phyloP scores from a whole-genome alignment of 192 early-diverging fungal genomes.

The Coemansia sp. region DNA sequence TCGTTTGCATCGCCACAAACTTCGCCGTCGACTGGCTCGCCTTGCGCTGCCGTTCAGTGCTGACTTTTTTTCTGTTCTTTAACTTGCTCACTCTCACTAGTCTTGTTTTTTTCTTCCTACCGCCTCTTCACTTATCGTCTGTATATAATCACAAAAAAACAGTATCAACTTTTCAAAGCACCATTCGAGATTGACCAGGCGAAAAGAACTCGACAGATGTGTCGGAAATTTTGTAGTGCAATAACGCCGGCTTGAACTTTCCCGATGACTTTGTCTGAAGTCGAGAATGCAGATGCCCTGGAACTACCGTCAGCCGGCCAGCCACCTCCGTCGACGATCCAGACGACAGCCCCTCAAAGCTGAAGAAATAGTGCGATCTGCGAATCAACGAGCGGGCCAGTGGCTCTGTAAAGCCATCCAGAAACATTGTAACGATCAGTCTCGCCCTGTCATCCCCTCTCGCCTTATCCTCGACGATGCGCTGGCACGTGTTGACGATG shows the following conservation, averaged over 20 bases:
- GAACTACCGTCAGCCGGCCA: conserved; percentile 43
- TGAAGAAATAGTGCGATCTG: conserved; percentile 32
- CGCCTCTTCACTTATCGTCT: neutral
- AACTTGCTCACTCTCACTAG: neutral
- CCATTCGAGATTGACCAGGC: conserved; percentile 47
- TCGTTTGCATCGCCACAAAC: conserved; percentile 25
- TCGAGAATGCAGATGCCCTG: conserved; percentile 40
- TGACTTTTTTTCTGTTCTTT: neutral
- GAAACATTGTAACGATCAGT: conserved; percentile 27
- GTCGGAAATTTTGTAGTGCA: conserved; percentile 43
- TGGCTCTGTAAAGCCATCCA: conserved; percentile 31
- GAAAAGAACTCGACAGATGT: conserved; percentile 48
- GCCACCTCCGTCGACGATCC: conserved; percentile 43
- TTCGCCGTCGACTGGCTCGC: neutral
- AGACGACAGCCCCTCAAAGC: conserved; percentile 29
- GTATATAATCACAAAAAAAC: conserved; percentile 8
- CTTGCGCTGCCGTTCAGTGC: neutral
- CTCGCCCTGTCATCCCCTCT: neutral
- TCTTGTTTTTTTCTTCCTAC: neutral
- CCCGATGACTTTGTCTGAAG: neutral
- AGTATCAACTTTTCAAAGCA: conserved; percentile 11
- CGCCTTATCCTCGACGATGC: conserved; percentile 19
- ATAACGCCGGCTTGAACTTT: conserved; percentile 29
- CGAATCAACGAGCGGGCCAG: conserved; percentile 23
- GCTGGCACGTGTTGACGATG: conserved; percentile 25